Evolutionary conservation across 2,329 filamentous ascomycete genomes (phyloP), one percentile per base, ranked within the genome.

Genomic region (Hypoxylon sp.): DNA sequence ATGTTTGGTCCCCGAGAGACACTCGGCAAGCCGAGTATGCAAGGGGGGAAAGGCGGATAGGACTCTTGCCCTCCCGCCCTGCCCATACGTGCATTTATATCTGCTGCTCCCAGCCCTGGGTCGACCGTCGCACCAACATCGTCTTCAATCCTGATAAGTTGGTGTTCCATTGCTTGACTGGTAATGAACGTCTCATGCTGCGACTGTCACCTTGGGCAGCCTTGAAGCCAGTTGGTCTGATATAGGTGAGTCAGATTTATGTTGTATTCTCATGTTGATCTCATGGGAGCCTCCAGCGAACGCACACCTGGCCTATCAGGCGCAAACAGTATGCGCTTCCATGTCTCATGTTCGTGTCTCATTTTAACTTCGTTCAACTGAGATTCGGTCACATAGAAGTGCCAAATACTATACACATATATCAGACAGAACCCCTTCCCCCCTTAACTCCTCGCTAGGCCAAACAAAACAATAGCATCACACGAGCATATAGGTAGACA

Each of bases 371-470:
- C 18, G 8, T 5, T 10, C 38, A 33, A 3, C n/a, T n/a, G 38
- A 38, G 20, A 23, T 49, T 11, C 2, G 23, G 8, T 24, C 18
- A 17, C 21, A 50, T 20, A 15, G 20, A 38, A 41, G 33, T 38
- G n/a, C 27, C 18, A 17, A 10, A 20, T 10, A 23, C 21, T 15
- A 18, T 20, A 21, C 18, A 35, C 15, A 29, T 35, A 24, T 43
- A 52, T 43, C 20, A 31, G 40, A 47, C 42, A 58, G 24, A 48
- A 13, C 48, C 26, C 47, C 21, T 31, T 58, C 55, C 31, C 55
- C 31, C 42, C 52, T 29, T 17, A 58, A 63, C 63, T 65, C 63
- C 60, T 53, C 43, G 60, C 63, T 62, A 23, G 31, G 56, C 15
- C 21, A 45, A 53, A 17, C 29, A 49, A 57, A 17, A 48, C 24